phyloP scores from a whole-genome alignment of 192 early-diverging fungal genomes.

The Podila verticillata region DNA sequence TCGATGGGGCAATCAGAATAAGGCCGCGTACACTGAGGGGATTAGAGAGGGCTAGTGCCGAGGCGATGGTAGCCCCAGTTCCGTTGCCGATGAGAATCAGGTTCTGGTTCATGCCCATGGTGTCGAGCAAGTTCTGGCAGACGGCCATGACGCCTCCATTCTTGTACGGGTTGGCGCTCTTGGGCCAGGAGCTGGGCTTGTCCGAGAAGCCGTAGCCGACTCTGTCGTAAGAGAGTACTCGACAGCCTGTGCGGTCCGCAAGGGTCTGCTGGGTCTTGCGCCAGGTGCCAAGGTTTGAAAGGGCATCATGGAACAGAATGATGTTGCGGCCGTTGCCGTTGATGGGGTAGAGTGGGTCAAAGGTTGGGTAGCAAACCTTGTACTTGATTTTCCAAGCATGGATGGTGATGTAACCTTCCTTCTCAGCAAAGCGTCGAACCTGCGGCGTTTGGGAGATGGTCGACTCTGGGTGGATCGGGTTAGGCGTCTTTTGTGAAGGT shows the following conservation, averaged over 20 bases:
- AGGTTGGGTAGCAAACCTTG: conserved; percentile 28
- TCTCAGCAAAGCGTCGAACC: conserved; percentile 19
- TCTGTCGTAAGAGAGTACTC: conserved; percentile 36
- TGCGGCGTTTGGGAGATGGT: neutral
- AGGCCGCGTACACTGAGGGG: conserved; percentile 17
- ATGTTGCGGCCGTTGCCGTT: conserved; percentile 45
- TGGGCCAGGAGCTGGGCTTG: conserved; percentile 26
- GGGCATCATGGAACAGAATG: conserved; percentile 29
- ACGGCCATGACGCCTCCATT: conserved; percentile 29
- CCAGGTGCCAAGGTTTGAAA: conserved; percentile 36
- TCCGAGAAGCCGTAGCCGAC: conserved; percentile 31
- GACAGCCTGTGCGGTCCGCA: conserved; percentile 34
- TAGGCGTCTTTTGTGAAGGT: neutral
- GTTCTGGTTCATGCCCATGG: conserved; percentile 32
- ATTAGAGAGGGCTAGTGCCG: conserved; percentile 23
- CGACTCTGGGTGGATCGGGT: neutral
- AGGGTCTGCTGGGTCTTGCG: conserved; percentile 33
- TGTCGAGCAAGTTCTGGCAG: conserved; percentile 19
- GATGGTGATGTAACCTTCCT: conserved; percentile 15
- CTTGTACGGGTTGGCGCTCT: conserved; percentile 41
- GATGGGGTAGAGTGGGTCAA: conserved; percentile 23
- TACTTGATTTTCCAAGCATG: conserved; percentile 31
- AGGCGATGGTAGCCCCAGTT: conserved; percentile 28
- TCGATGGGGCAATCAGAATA: conserved; percentile 16
- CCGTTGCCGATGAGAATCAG: conserved; percentile 34